Percentiles rank a stretch among this genome's conserved stretches.
Conservation (phyloP, 331 rosid species). For the Quercus lobata region DNA sequence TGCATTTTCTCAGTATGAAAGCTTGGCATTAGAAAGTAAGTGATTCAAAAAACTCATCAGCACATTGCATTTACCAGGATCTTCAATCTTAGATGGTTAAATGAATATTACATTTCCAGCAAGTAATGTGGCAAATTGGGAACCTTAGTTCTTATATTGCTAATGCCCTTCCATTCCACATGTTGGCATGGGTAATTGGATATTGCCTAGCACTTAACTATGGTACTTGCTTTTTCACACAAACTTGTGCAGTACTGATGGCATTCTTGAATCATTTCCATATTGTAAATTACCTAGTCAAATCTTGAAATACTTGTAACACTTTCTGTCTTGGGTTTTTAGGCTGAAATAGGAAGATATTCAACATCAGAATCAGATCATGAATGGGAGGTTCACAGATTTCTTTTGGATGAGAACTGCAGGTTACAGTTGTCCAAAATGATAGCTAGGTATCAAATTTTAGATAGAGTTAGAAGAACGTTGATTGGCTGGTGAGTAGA, state of each 20-base stretch:
- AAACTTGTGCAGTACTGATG: neutral
- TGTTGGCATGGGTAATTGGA: neutral
- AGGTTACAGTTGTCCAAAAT: slow-evolving; percentile 34
- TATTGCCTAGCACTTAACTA: neutral
- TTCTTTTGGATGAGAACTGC: slow-evolving; percentile 70
- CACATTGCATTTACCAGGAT: neutral
- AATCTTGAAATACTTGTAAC: neutral
- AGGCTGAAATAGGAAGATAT: slow-evolving; percentile 84
- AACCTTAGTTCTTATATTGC: too few relatives aligned
- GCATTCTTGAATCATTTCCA: neutral
- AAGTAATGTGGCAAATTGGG: neutral
- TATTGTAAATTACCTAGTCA: neutral
- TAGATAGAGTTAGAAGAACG: slow-evolving; percentile 67
- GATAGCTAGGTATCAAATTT: slow-evolving; percentile 59
- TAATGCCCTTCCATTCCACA: neutral
- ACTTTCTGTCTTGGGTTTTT: slow-evolving; percentile 4
- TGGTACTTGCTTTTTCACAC: neutral
- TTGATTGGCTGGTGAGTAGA: slow-evolving; percentile 68
- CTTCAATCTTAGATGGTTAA: neutral
- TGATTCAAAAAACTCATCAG: neutral
- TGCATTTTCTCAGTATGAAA: slow-evolving; percentile 76
- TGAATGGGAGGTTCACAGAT: slow-evolving; percentile 82
- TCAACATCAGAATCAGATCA: slow-evolving; percentile 45
- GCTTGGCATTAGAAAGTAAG: neutral
- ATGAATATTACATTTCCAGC: neutral